These are phyloP conservation scores for Skeletonema costatum DNA, from an alignment of 108 stramenopile genomes.

Conservation along the genomic window DNA sequence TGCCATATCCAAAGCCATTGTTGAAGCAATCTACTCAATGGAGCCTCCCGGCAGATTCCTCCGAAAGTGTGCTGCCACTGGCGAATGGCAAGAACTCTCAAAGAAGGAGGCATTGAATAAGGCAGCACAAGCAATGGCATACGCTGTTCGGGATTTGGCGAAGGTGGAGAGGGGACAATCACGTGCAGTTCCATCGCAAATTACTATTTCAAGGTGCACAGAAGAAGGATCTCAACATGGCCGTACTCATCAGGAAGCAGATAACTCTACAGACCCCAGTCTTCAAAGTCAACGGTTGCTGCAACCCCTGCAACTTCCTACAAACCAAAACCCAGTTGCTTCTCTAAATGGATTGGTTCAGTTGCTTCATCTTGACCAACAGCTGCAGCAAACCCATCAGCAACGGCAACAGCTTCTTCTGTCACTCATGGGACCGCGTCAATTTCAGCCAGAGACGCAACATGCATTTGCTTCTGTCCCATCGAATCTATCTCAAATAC, in stretches of 20 bases:
- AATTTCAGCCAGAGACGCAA: not conserved
- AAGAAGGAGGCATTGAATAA: slow-evolving; percentile 69
- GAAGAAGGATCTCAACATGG: not conserved
- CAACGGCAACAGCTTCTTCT: not conserved
- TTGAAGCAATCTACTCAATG: slow-evolving; percentile 56
- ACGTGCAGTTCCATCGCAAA: not conserved
- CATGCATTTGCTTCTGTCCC: not conserved
- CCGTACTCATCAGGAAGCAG: not conserved
- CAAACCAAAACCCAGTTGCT: not conserved
- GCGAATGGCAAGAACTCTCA: slow-evolving; percentile 64
- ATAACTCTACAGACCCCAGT: not conserved
- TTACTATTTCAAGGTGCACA: not conserved
- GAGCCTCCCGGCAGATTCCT: slow-evolving; percentile 74
- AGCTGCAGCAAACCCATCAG: not conserved
- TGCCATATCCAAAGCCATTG: slow-evolving; percentile 61
- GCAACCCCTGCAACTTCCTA: not conserved
- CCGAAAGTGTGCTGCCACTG: slow-evolving; percentile 51
- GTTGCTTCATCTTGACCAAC: not conserved
- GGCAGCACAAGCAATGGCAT: slow-evolving; percentile 59
- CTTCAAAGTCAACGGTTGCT: not conserved
- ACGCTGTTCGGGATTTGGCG: not conserved
- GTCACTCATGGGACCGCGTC: not conserved
- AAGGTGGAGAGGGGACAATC: not conserved
- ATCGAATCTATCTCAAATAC: not conserved
- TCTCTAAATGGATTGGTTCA: not conserved